Percentiles rank a stretch among this genome's conserved stretches.
These are phyloP conservation scores for Saprolegnia diclina DNA, from an alignment of 352 stramenopile species.

Conservation along the genomic window DNA sequence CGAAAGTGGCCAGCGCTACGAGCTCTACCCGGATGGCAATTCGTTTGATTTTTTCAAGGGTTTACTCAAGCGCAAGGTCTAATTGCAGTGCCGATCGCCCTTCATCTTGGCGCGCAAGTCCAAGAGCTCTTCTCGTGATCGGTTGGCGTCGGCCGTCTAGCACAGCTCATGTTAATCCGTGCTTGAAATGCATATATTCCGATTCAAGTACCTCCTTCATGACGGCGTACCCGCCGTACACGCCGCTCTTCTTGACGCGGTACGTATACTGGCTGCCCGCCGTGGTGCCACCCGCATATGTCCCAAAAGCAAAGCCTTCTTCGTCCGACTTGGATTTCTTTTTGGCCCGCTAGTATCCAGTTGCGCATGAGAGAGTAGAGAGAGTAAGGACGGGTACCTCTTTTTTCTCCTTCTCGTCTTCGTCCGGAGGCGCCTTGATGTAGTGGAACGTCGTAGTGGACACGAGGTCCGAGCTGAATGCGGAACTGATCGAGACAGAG, in stretches of 20 bases:
- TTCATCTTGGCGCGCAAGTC: constrained; percentile 85
- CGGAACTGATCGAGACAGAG: constrained; percentile 74
- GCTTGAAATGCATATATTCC: neutral
- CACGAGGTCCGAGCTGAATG: constrained; percentile 86
- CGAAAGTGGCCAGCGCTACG: constrained; percentile 48
- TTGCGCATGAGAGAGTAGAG: neutral
- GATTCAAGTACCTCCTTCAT: constrained; percentile 59
- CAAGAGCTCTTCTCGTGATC: constrained; percentile 79
- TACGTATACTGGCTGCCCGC: constrained; percentile 67
- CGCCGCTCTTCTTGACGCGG: constrained; percentile 76
- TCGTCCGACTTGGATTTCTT: constrained; percentile 58
- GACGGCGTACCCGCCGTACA: constrained; percentile 80
- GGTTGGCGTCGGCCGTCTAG: constrained; percentile 44
- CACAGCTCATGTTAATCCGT: neutral
- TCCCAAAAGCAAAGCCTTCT: constrained; percentile 73
- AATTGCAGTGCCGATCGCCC: constrained; percentile 70
- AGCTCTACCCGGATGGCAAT: constrained; percentile 87
- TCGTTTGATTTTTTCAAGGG: constrained; percentile 85
- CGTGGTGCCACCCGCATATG: constrained; percentile 79
- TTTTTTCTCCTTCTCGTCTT: constrained; percentile 43
- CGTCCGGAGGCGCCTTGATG: constrained; percentile 70
- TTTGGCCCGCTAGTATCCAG: constrained; percentile 1
- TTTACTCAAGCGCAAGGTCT: constrained; percentile 82
- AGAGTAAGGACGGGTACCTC: constrained; percentile 29
- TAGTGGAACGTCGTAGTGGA: constrained; percentile 85